These are phyloP conservation scores for Mucor ambiguus DNA, from an alignment of 371 early-diverging fungal species.

Conservation along the genomic window DNA sequence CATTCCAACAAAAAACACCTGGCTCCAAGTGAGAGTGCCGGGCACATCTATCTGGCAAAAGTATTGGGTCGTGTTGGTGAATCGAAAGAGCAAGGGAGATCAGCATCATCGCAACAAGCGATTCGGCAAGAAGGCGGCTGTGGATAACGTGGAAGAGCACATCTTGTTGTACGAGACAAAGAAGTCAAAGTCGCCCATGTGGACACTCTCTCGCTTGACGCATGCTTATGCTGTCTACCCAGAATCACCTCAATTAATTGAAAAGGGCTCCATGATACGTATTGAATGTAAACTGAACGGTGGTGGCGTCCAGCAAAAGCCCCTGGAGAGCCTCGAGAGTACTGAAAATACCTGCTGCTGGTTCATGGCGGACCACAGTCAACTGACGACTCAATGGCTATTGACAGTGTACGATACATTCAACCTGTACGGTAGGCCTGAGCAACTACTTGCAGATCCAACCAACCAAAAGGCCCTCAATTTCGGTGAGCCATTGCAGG, in stretches of 20 bases:
- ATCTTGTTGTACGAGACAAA: slow-evolving; percentile 53
- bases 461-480: slow-evolving; percentile 33
- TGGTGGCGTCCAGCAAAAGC: neutral
- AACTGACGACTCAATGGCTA: slow-evolving; percentile 42
- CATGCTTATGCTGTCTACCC: slow-evolving; percentile 80
- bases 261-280: slow-evolving; percentile 48
- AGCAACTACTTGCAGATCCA: slow-evolving; percentile 24
- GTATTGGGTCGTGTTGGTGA: slow-evolving; percentile 53
- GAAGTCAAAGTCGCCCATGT: slow-evolving; percentile 55
- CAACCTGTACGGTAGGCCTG: slow-evolving; percentile 51
- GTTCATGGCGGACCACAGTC: slow-evolving; percentile 47
- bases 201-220: slow-evolving; percentile 53
- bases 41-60: slow-evolving; percentile 66
- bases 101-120: slow-evolving; percentile 31
- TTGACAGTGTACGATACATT: slow-evolving; percentile 50
- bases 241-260: slow-evolving; percentile 48
- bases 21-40: slow-evolving; percentile 59
- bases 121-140: slow-evolving; percentile 33
- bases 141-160: slow-evolving; percentile 25
- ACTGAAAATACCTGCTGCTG: slow-evolving; percentile 31
- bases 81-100: slow-evolving; percentile 53
- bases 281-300: slow-evolving; percentile 40
- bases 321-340: neutral
- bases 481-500: slow-evolving; percentile 33
- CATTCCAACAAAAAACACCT: slow-evolving; percentile 20